phyloP scores from a whole-genome alignment of 139 green algal species.

The Klebsormidium nitens region DNA sequence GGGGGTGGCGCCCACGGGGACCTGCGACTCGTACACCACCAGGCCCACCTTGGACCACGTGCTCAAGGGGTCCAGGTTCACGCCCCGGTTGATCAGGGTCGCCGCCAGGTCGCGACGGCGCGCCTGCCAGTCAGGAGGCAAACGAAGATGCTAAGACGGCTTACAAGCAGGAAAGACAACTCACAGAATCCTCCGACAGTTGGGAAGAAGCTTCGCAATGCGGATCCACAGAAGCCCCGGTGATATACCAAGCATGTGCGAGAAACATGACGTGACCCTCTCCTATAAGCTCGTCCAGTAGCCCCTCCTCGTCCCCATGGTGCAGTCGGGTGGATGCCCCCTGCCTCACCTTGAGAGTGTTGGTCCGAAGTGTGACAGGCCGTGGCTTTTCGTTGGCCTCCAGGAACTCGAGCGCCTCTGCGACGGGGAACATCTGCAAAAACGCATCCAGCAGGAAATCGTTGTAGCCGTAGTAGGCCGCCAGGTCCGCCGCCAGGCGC shows the following conservation, averaged over 20 bases:
- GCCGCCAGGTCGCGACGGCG: constrained; percentile 85
- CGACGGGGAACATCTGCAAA: constrained; percentile 48
- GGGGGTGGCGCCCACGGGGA: constrained; percentile 96
- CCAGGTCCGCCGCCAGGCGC: constrained; percentile 77
- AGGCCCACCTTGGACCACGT: constrained; percentile 93
- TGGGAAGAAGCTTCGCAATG: no score
- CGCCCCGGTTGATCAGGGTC: constrained; percentile 89
- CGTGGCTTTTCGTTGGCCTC: constrained; percentile 52
- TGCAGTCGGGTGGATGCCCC: no score
- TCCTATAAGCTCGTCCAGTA: no score
- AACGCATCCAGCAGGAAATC: constrained; percentile 83
- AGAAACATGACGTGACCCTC: no score
- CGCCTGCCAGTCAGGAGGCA: constrained; percentile 20
- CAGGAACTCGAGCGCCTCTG: constrained; percentile 47
- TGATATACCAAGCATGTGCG: no score
- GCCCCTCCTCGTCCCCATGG: no score
- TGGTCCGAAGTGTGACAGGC: constrained; percentile 76
- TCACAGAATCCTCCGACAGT: no score
- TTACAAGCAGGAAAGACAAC: no score
- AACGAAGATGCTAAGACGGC: no score
- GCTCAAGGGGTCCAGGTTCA: constrained; percentile 97
- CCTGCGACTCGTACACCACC: constrained; percentile 92
- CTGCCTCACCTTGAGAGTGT: constrained; percentile 82
- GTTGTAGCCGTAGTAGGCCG: constrained; percentile 95
- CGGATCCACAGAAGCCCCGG: no score